phyloP scores from a whole-genome alignment of 1,284 basidiomycete species.

The Tausonia pullulans region DNA sequence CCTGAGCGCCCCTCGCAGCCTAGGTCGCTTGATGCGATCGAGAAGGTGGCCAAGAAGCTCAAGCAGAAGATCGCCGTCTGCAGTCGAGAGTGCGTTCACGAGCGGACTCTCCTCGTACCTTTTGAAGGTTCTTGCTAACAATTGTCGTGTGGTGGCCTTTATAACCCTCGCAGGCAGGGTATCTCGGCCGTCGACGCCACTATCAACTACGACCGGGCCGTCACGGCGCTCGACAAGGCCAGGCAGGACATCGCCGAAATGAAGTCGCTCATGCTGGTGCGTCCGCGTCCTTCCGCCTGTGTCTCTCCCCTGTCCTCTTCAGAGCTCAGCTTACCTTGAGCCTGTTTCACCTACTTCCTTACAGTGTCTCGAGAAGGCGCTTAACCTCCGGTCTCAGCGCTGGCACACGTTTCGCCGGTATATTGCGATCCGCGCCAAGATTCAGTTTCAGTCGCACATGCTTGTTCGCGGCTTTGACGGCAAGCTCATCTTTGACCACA shows the following conservation, averaged over 20 bases:
- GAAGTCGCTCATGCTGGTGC: slow-evolving; percentile 4
- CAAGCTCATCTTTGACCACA: slow-evolving; percentile 67
- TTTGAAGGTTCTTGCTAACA: slow-evolving; percentile 22
- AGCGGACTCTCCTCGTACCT: too few species aligned
- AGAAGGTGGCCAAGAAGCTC: slow-evolving; percentile 58
- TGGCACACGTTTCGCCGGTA: slow-evolving; percentile 82
- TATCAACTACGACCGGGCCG: slow-evolving; percentile 52
- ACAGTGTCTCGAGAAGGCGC: slow-evolving; percentile 52
- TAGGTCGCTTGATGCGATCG: background rate
- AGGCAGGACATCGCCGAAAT: slow-evolving; percentile 46
- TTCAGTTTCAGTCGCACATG: slow-evolving; percentile 70
- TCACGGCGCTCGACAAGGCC: slow-evolving; percentile 46
- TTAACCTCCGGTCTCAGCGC: slow-evolving; percentile 51
- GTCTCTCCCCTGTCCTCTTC: slow-evolving; percentile 3
- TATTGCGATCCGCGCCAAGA: slow-evolving; percentile 72
- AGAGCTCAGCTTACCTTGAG: background rate
- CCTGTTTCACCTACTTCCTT: background rate
- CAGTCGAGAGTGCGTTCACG: background rate
- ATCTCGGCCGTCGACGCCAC: slow-evolving; percentile 51
- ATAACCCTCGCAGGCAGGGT: background rate
- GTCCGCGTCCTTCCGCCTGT: background rate
- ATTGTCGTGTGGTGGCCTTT: slow-evolving; percentile 38
- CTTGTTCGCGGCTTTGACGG: slow-evolving; percentile 75
- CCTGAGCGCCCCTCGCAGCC: background rate
- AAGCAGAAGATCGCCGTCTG: slow-evolving; percentile 19